Evolutionary conservation across 2,329 filamentous ascomycete genomes (phyloP).

Genomic region (Hypoxylon sp.): DNA sequence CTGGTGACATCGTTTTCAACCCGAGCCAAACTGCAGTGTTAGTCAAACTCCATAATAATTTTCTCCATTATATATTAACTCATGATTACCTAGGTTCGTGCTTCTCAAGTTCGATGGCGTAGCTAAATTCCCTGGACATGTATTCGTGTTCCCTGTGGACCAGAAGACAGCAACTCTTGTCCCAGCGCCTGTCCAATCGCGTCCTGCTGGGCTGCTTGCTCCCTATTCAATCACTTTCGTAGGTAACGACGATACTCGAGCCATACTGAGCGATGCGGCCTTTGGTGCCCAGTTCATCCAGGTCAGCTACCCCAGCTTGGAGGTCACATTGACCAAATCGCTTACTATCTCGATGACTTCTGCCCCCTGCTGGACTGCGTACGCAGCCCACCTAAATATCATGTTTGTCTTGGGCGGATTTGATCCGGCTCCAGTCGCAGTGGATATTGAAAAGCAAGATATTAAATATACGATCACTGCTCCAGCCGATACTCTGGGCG

Average conservation of each 20-base stretch:
- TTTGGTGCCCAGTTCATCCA: slow-evolving; percentile 7
- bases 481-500: background rate
- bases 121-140: slow-evolving; percentile 2
- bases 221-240: slow-evolving; percentile 4
- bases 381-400: background rate
- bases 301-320: slow-evolving; percentile 1
- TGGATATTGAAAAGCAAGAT: slow-evolving; percentile 4
- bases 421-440: background rate
- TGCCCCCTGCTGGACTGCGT: slow-evolving; percentile 7
- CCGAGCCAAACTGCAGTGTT: slow-evolving; percentile 53
- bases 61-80: background rate
- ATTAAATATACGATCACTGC: slow-evolving; percentile 5
- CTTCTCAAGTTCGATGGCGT: slow-evolving; percentile 5
- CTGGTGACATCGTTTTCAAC: slow-evolving; percentile 61
- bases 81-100: background rate
- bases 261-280: background rate
- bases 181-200: background rate
- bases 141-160: slow-evolving; percentile 2
- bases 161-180: slow-evolving; percentile 4
- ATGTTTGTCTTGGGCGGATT: slow-evolving; percentile 5
- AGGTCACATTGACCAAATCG: slow-evolving; percentile 5
- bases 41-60: background rate
- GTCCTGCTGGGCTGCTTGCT: slow-evolving; percentile 5
- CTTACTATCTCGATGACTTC: slow-evolving; percentile 5
- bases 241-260: background rate